A percentile compares a stretch with the other conserved stretches of the same genome.
These are phyloP conservation scores for Adansonia madagascariensis DNA, from an alignment of 441 rosid species.

Conservation along the genomic window DNA sequence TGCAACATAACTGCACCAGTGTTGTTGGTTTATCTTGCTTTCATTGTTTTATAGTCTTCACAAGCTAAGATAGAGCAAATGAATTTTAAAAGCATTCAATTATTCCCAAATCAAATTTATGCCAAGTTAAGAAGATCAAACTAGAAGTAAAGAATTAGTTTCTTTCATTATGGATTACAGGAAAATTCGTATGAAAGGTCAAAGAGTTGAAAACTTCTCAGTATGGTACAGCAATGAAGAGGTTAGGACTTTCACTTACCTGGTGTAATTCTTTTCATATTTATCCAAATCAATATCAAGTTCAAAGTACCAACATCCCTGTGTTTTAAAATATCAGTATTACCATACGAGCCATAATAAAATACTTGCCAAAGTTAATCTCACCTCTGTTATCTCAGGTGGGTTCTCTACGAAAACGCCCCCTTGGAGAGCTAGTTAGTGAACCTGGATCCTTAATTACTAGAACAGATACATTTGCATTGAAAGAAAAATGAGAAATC, in stretches of 20 bases:
- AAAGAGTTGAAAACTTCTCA: neutral
- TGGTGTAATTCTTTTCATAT: neutral
- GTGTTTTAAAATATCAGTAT: too few relatives aligned
- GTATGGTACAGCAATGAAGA: neutral
- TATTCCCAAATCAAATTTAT: too few relatives aligned
- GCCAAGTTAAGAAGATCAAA: neutral
- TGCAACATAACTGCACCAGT: too few relatives aligned
- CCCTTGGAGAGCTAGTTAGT: too few relatives aligned
- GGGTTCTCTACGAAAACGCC: neutral
- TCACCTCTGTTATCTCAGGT: neutral
- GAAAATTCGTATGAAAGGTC: neutral
- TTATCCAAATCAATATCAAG: neutral
- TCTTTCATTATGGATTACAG: neutral
- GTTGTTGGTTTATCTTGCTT: too few relatives aligned
- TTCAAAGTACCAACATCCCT: neutral
- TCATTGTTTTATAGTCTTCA: too few relatives aligned
- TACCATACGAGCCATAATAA: neutral
- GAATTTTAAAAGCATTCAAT: too few relatives aligned
- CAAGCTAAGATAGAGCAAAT: neutral
- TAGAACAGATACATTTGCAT: neutral
- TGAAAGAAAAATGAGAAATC: too few relatives aligned
- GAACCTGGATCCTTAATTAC: neutral
- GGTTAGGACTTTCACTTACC: too few relatives aligned
- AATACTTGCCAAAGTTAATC: neutral
- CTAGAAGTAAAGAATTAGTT: too few relatives aligned